A percentile compares a stretch with the other conserved stretches of the same genome.
These are phyloP conservation scores for Saccharum officinarum DNA, from an alignment of 176 grass and related monocot genomes.

Conservation along the genomic window DNA sequence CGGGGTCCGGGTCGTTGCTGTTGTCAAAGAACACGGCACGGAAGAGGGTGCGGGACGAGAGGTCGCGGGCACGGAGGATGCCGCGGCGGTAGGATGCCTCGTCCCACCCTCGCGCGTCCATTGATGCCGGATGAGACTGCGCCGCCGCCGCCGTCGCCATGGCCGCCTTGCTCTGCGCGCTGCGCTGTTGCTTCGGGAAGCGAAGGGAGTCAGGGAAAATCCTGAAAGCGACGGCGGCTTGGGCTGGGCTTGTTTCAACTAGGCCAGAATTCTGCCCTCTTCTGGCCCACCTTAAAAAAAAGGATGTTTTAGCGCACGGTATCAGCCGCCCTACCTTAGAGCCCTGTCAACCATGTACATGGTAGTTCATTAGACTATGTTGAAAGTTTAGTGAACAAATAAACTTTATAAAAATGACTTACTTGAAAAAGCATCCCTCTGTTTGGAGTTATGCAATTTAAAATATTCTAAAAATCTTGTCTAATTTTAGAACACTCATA, in stretches of 20 bases:
- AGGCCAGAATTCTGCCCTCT: background rate
- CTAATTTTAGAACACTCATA: too few relatives aligned
- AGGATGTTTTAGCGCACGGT: too few relatives aligned
- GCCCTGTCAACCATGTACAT: too few relatives aligned
- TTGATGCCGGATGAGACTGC: background rate
- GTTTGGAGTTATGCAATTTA: too few relatives aligned
- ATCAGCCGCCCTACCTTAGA: too few relatives aligned
- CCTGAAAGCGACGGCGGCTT: background rate
- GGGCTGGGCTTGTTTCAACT: background rate
- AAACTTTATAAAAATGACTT: too few relatives aligned
- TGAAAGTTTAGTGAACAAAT: too few relatives aligned
- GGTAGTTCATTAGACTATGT: too few relatives aligned
- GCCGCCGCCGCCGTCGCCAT: conserved; percentile 9
- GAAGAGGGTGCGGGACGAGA: conserved; percentile 75
- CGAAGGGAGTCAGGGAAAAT: background rate
- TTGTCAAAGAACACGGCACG: conserved; percentile 69
- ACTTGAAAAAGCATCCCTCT: too few relatives aligned
- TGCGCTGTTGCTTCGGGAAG: background rate
- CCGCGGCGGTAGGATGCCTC: conserved; percentile 60
- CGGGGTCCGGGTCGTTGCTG: conserved; percentile 40
- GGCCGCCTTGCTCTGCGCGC: conserved; percentile 8
- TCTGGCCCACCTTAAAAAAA: background rate
- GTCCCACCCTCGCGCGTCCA: conserved; percentile 50
- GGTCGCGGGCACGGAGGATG: conserved; percentile 57
- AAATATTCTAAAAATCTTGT: background rate